Percentiles rank a stretch among this genome's conserved stretches.
Conservation (phyloP, 2,329 filamentous ascomycete genomes). For the Fusarium fujikuroi region DNA sequence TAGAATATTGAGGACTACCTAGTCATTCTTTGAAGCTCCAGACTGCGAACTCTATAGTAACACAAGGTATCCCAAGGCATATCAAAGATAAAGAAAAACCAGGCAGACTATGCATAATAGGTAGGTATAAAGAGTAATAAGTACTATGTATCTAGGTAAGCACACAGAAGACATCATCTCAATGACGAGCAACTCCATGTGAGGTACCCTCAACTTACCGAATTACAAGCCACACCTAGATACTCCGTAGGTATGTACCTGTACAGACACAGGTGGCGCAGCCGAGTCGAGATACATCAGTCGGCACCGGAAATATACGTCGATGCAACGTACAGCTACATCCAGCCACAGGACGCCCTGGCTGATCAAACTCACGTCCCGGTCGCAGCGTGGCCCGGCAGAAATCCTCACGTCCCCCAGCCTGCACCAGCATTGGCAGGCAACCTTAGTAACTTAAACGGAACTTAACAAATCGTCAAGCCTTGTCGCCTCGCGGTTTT, state of each 20-base stretch:
- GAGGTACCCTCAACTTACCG: not conserved
- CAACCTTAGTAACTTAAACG: not conserved
- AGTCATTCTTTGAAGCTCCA: not conserved
- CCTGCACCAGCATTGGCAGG: constrained; percentile 12
- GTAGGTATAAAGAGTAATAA: not conserved
- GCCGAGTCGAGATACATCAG: not conserved
- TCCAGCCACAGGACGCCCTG: constrained; percentile 15
- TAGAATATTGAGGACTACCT: not conserved
- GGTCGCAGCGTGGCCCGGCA: constrained; percentile 35
- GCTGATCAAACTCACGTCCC: constrained; percentile 18
- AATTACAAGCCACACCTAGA: constrained; percentile 13
- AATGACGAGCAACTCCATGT: not conserved
- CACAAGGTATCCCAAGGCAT: not conserved
- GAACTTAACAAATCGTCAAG: constrained; percentile 32
- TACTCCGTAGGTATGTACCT: too few relatives aligned
- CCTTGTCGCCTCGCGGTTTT: constrained; percentile 34
- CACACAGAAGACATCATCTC: not conserved
- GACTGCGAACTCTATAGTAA: not conserved
- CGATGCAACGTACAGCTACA: not conserved
- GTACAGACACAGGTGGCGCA: constrained; percentile 7
- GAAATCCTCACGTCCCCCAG: constrained; percentile 40
- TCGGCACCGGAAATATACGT: rapidly evolving
- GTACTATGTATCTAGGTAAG: too few relatives aligned
- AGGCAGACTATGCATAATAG: not conserved
- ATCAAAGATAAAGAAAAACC: not conserved